These are phyloP conservation scores for Flaveria floridana DNA, from an alignment of 140 eudicot species.

Conservation along the genomic window DNA sequence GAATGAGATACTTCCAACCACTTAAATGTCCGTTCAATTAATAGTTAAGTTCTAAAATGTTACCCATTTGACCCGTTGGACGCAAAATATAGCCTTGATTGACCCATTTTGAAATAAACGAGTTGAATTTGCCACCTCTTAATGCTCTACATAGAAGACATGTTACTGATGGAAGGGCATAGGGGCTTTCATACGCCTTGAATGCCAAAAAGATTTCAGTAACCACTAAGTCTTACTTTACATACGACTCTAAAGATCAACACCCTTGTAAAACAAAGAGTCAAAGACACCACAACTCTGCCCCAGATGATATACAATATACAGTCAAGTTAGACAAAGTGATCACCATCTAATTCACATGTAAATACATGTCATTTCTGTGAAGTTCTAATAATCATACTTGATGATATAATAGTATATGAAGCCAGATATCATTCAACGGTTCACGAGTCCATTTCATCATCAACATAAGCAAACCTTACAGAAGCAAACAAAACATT, in stretches of 20 bases:
- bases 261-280: neutral
- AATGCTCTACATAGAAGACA: neutral
- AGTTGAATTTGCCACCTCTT: neutral
- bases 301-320: neutral
- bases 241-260: neutral
- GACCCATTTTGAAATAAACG: neutral
- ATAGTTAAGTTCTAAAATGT: neutral
- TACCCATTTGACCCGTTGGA: neutral
- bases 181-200: neutral
- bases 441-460: neutral
- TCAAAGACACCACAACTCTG: neutral
- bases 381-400: neutral
- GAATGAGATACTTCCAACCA: neutral
- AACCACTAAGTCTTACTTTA: neutral
- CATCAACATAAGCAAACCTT: neutral
- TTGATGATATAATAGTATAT: neutral
- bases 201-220: slow-evolving; percentile 8
- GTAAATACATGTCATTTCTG: neutral
- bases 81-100: neutral
- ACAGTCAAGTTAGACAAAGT: neutral
- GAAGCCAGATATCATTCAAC: neutral
- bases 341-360: neutral
- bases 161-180: neutral
- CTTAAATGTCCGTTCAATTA: neutral
- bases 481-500: neutral